Evolutionary conservation across 768 basidiomycete genomes (phyloP), one percentile per base, ranked within the genome.

Genomic region (Lactifluus subvellereus): DNA sequence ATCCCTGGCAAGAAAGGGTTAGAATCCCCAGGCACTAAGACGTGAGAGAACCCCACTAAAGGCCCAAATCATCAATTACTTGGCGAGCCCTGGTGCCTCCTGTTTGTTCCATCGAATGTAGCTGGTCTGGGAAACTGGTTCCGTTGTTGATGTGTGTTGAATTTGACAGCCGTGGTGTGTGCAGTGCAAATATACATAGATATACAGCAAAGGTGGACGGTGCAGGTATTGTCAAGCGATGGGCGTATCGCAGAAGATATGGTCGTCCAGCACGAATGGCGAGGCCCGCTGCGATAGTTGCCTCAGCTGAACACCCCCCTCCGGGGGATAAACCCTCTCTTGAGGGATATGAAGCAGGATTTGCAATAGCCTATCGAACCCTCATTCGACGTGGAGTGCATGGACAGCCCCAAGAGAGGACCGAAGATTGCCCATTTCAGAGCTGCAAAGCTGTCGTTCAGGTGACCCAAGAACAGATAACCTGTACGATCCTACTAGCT

Each of bases 271-370:
- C 69, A 42, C 64, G 66, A 45, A 67, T 69, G 3, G 69, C 65
- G 6, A 73, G 35, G 6, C 54, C 65, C 4, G 70, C 69, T 18
- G 71, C 63, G 22, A 70, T 42, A 7, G 70, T 67, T 1, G 54
- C 72, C 1, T 73, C 72, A 0, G 69, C 65, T 0, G 71, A 73
- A 16, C 55, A 52, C 8, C 72, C 74, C 74, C 0, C 60, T 40
- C 40, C 11, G 70, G 38, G 73, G 45, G 22, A 73, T 59, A 42
- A 72, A 68, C 6, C 69, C 73, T 37, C 70, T 71, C 6, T 45
- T 35, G 37, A 68, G 55, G 45, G 61, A 63, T 1, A 56, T 68
- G 3, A 33, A 60, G 20, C 42, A 14, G 62, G 35, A 51, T 68
- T 61, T 2, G 47, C 47, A 9, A 60, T 60, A 33, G 61, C 48